These are phyloP conservation scores for Akanthomyces muscarius DNA, from an alignment of 2,329 filamentous ascomycete species.

Conservation along the genomic window DNA sequence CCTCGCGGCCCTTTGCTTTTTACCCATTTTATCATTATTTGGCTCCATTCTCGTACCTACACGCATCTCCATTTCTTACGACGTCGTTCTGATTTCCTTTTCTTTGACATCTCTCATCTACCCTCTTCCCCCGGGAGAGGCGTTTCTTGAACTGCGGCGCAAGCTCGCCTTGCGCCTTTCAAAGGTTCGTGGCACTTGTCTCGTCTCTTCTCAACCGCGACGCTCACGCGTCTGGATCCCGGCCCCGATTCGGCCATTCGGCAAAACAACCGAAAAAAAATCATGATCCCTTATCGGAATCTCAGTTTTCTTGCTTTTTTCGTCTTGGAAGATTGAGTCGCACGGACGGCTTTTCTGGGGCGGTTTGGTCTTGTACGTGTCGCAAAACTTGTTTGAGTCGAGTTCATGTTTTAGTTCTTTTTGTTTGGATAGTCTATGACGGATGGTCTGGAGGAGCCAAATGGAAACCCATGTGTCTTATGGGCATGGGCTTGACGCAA, in stretches of 20 bases:
- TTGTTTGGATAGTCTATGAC: neutral
- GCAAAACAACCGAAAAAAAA: neutral
- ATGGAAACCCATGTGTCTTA: neutral
- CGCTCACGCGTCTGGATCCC: neutral
- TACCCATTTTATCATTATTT: neutral
- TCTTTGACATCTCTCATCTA: neutral
- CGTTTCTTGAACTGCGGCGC: neutral
- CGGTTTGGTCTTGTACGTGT: neutral
- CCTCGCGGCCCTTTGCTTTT: conserved; percentile 26
- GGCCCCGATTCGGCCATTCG: neutral
- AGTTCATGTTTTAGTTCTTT: neutral
- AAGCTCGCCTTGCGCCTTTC: no score
- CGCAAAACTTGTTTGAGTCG: neutral
- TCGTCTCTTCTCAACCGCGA: no score
- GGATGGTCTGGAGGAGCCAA: neutral
- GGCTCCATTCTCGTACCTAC: neutral
- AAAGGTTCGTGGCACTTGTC: no score
- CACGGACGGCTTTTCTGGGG: neutral
- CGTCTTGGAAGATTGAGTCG: neutral
- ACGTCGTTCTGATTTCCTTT: neutral
- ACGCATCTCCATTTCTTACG: neutral
- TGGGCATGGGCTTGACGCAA: neutral
- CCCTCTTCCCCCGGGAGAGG: neutral
- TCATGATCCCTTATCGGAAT: neutral
- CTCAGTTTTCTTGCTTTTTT: neutral